Evolutionary conservation across 148 eudicot genomes (phyloP).

Genomic region (Rhododendron griersonianum): DNA sequence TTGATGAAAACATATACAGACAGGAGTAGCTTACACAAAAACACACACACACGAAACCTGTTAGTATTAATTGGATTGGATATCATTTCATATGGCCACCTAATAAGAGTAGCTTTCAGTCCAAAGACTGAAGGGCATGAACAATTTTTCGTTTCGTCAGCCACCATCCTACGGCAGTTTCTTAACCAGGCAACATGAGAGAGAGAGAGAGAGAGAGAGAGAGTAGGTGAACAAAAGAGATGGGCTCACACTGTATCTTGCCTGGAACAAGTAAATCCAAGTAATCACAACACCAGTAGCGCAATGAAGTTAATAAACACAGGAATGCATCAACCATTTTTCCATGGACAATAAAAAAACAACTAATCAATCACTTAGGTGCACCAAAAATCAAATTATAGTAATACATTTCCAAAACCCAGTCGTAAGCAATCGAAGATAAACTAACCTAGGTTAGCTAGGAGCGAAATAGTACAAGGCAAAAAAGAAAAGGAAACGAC

Average conservation of each 20-base stretch:
- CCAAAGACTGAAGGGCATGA: not conserved
- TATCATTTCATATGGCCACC: not conserved
- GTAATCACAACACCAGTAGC: not conserved
- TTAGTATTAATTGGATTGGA: not conserved
- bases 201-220: not conserved
- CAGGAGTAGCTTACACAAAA: too few species aligned
- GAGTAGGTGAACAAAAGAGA: not conserved
- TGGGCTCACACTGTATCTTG: not conserved
- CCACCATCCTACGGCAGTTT: not conserved
- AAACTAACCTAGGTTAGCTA: slow-evolving; percentile 11
- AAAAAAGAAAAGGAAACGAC: not conserved
- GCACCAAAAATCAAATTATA: not conserved
- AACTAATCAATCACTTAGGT: not conserved
- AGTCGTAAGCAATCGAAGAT: slow-evolving; percentile 4
- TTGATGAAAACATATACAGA: not conserved
- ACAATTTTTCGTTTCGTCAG: not conserved
- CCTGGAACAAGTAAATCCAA: not conserved
- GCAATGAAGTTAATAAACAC: not conserved
- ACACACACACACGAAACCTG: too few species aligned
- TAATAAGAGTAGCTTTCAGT: not conserved
- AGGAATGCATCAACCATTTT: not conserved
- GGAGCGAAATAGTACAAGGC: not conserved
- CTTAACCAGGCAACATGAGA: not conserved
- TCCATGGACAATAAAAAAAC: not conserved
- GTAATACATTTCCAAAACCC: slow-evolving; percentile 7